Percentiles rank a stretch among this genome's conserved stretches.
Evolutionary conservation across 495 filamentous ascomycete genomes (phyloP).

Genomic region (Penicillium cataractarum): DNA sequence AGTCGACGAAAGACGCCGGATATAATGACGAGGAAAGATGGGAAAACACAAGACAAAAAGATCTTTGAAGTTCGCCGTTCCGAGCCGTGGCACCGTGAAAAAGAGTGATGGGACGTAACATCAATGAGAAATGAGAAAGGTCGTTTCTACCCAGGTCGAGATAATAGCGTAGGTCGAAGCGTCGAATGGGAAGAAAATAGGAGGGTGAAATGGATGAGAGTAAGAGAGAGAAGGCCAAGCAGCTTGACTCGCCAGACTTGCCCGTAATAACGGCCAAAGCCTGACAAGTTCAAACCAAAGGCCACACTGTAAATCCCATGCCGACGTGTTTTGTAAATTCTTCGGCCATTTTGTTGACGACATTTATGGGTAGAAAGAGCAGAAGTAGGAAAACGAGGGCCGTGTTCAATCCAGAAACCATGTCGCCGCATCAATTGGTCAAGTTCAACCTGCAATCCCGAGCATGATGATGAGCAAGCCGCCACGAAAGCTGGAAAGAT

Average conservation of each 20-base stretch:
- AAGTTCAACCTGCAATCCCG: constrained; percentile 38
- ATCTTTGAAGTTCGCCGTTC: constrained; percentile 46
- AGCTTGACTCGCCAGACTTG: neutral
- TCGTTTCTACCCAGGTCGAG: constrained; percentile 30
- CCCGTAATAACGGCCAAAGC: neutral
- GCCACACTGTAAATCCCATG: constrained; percentile 29
- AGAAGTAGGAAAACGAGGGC: constrained; percentile 12
- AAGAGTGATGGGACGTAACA: constrained; percentile 43
- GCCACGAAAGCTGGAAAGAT: neutral
- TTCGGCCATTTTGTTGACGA: constrained; percentile 32
- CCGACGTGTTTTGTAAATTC: constrained; percentile 20
- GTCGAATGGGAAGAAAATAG: constrained; percentile 30
- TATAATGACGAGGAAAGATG: constrained; percentile 32
- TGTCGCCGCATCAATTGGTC: constrained; percentile 22
- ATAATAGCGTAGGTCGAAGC: constrained; percentile 26
- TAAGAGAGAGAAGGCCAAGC: constrained; percentile 7
- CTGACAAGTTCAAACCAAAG: constrained; percentile 19
- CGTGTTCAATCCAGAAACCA: constrained; percentile 21
- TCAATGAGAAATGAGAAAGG: constrained; percentile 35
- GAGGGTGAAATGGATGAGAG: constrained; percentile 23
- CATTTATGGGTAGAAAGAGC: constrained; percentile 34
- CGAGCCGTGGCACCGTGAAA: constrained; percentile 52
- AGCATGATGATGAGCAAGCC: constrained; percentile 21
- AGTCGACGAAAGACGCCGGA: constrained; percentile 40
- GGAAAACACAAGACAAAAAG: constrained; percentile 31